Evolutionary conservation across 805 yeast species (phyloP), one percentile per base, ranked within the genome.

Genomic region (Nakazawaea ishiwadae): DNA sequence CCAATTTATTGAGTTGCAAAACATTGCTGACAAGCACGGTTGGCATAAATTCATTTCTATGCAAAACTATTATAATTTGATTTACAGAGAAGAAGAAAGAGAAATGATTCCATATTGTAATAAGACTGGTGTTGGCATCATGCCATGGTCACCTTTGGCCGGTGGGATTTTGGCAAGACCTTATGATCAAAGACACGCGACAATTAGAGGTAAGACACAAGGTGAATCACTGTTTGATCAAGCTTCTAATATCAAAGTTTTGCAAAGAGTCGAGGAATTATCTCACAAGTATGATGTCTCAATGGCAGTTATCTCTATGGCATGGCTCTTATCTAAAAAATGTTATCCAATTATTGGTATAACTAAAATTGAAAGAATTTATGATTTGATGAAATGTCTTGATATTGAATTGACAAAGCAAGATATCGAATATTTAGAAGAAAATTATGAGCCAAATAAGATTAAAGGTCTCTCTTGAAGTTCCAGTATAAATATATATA

Each of bases 51-150:
- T 80, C 48, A 65, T 79, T 38, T 63, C 72, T 26, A 70, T 77
- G 73, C 84, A 80, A 56, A 70, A 71, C 50, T 69, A 59, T 52
- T 75, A 78, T 58, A 77, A 76, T 50, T 58, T 79, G 48, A 40
- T 78, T 10, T 63, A 75, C 50, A 62, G 85, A 18, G 84, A 79
- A 51, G 84, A 79, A 41, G 85, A 79, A 52, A 59, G 79, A n/a
- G 85, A 80, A 51, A 61, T 77, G 68, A 72, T 68, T 44, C 75
- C 73, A 18, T 79, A 59, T 54, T 75, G 81, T 46, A 57, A 70
- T 19, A 65, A 61, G 37, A 69, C 70, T 9, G 73, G 72, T 14
- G 71, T 79, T 26, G 82, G 79, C 2, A 39, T 77, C 16, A 65
- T 75, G 33, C 83, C 83, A 11, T 79, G 77, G 75, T 73, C 80